Evolutionary conservation across 108 stramenopile genomes (phyloP).

Genomic region (Discostella stelligeroides): DNA sequence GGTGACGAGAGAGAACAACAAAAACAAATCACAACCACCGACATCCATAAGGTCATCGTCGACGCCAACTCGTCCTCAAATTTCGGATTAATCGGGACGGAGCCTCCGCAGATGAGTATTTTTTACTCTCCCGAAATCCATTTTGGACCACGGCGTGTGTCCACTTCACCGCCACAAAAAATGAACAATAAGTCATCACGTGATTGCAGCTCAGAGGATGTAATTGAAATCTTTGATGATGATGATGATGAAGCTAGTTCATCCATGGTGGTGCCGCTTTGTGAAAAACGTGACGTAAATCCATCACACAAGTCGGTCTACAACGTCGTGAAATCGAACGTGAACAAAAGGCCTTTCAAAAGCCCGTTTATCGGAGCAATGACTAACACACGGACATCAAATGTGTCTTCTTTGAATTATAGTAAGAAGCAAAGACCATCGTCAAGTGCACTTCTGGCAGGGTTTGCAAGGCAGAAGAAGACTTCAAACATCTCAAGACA

Average conservation of each 20-base stretch:
- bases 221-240: slow-evolving; percentile 33
- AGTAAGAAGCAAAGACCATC: slow-evolving; percentile 24
- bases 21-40: not conserved
- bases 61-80: slow-evolving; percentile 1
- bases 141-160: slow-evolving; percentile 29
- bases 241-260: slow-evolving; percentile 3
- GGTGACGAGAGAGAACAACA: not conserved
- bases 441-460: slow-evolving; percentile 37
- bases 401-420: not conserved
- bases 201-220: slow-evolving; percentile 23
- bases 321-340: slow-evolving; percentile 14
- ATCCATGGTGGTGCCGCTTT: not conserved
- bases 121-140: not conserved
- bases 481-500: not conserved
- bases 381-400: not conserved
- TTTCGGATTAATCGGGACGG: slow-evolving; percentile 18
- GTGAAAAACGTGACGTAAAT: not conserved
- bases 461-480: slow-evolving; percentile 31
- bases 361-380: slow-evolving; percentile 22
- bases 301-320: not conserved
- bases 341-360: slow-evolving; percentile 28
- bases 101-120: slow-evolving; percentile 24
- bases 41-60: slow-evolving; percentile 4
- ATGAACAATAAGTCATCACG: not conserved
- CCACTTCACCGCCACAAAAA: slow-evolving; percentile 30